Evolutionary conservation across 2,329 filamentous ascomycete genomes (phyloP).

Genomic region (Leptographium wingfieldii): DNA sequence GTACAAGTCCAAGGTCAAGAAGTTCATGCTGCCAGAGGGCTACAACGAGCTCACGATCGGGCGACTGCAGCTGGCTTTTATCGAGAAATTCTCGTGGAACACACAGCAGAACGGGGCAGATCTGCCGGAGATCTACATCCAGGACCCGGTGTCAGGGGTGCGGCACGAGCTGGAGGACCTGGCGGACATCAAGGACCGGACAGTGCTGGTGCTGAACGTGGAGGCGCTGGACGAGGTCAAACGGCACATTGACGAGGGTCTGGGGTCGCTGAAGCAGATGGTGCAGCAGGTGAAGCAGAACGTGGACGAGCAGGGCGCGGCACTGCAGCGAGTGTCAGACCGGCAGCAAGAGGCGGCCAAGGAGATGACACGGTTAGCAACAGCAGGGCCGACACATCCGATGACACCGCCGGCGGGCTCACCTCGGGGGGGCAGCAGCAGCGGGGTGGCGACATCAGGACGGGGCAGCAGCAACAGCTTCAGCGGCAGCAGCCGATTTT

Average conservation of each 20-base stretch:
- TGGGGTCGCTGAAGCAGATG: slow-evolving; percentile 65
- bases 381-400: slow-evolving; percentile 19
- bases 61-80: slow-evolving; percentile 85
- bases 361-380: slow-evolving; percentile 57
- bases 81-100: slow-evolving; percentile 99
- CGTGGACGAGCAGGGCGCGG: slow-evolving; percentile 68
- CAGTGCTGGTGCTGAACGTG: slow-evolving; percentile 87
- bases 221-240: slow-evolving; percentile 94
- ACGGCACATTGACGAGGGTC: slow-evolving; percentile 84
- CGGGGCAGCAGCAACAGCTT: slow-evolving; percentile 25
- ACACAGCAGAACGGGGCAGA: slow-evolving; percentile 89
- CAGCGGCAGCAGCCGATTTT: slow-evolving; percentile 13
- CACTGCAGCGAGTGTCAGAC: slow-evolving; percentile 78
- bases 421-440: slow-evolving; percentile 26
- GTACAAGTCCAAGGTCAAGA: slow-evolving; percentile 95
- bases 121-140: slow-evolving; percentile 93
- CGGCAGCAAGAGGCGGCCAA: slow-evolving; percentile 80
- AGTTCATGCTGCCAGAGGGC: slow-evolving; percentile 79
- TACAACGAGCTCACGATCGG: slow-evolving; percentile 76
- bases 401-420: slow-evolving; percentile 32
- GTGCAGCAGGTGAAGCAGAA: slow-evolving; percentile 79
- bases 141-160: slow-evolving; percentile 91
- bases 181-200: slow-evolving; percentile 83
- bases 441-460: slow-evolving; percentile 22
- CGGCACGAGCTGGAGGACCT: slow-evolving; percentile 93